Base-by-base conservation (phyloP, 352 stramenopile genomes). In the Phytophthora syringae region DNA sequence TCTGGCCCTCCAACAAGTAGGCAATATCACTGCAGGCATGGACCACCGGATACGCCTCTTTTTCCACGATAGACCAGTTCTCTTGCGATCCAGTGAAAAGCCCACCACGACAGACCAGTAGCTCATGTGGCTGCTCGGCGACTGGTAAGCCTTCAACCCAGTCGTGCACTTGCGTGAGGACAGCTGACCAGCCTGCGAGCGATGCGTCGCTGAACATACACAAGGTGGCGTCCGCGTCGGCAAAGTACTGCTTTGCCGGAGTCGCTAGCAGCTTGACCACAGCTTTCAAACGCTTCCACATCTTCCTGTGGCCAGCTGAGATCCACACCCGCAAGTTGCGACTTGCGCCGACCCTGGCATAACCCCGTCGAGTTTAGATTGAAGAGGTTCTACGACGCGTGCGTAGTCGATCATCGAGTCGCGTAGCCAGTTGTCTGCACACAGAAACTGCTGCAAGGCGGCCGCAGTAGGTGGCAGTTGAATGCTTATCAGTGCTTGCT, bases 61-160 rank as follows among this genome's bases (percentile, higher is more conserved):
- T 70, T 21, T 67, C 62, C 34, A 40, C 34, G 2, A 40, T 40
- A 4, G 34, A 40, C 45, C 55, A 65, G 47, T 61, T 68, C 27
- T 58, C 30, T 20, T 52, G 42, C 21, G 50, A 43, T 5, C 45
- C 61, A n/a, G n/a, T n/a, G n/a, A 59, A 64, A 13, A 32, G 50
- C 20, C 47, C 45, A 57, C 52, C 39, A 18, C 56, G 18, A 58
- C 44, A 68, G 1, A 58, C 52, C 2, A 69, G 7, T 11, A 50
- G 13, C 21, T 69, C 44, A 24, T 63, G 7, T 52, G n/a, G 20
- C 18, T 50, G 60, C 12, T 63, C 49, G 1, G 40, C n/a, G 32
- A 60, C 42, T 28, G 39, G 44, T 37, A n/a, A 58, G 36, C 50
- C 50, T 39, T 39, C 44, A 39, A 13, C 9, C 34, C 34, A 18